These are phyloP conservation scores for Russula emetica DNA, from an alignment of 768 basidiomycete species.

Conservation along the genomic window DNA sequence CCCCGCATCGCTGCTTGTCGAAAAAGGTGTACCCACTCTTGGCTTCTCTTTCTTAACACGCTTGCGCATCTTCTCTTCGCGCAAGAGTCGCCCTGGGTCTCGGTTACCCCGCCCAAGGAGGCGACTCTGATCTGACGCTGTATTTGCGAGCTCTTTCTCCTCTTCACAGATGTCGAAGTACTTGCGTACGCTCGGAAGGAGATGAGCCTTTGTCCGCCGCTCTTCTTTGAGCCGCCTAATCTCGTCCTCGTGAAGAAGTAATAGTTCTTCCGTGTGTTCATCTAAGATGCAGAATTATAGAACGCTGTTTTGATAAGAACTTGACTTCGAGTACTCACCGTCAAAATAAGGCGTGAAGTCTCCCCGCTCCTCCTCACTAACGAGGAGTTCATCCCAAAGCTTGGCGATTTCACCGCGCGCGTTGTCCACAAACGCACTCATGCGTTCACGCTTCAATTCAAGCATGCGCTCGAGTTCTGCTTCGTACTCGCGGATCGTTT, in stretches of 20 bases:
- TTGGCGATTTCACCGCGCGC: slow-evolving; percentile 75
- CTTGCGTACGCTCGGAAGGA: slow-evolving; percentile 73
- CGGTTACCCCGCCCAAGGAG: slow-evolving; percentile 75
- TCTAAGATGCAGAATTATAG: slow-evolving; percentile 43
- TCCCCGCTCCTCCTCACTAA: slow-evolving; percentile 74
- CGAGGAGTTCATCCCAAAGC: slow-evolving; percentile 84
- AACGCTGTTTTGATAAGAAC: slow-evolving; percentile 1
- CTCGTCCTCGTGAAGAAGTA: slow-evolving; percentile 81
- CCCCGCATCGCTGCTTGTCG: not conserved
- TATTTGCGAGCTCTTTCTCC: slow-evolving; percentile 78
- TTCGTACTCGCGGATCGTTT: slow-evolving; percentile 77
- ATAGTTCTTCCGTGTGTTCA: slow-evolving; percentile 83
- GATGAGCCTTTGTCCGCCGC: slow-evolving; percentile 66
- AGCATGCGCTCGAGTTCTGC: slow-evolving; percentile 88
- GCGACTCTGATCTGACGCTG: slow-evolving; percentile 76
- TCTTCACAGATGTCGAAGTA: slow-evolving; percentile 91
- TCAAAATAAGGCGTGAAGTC: slow-evolving; percentile 81
- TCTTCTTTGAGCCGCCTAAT: slow-evolving; percentile 80
- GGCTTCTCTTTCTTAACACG: slow-evolving; percentile 91
- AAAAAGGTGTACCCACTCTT: slow-evolving; percentile 50
- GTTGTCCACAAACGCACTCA: slow-evolving; percentile 78
- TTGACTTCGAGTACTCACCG: slow-evolving; percentile 45
- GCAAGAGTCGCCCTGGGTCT: slow-evolving; percentile 78
- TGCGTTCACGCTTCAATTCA: slow-evolving; percentile 79
- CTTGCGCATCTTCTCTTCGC: slow-evolving; percentile 98